These are phyloP conservation scores for Saccharomyces hybrid DNA, from an alignment of 1,139 yeast species.

Conservation along the genomic window DNA sequence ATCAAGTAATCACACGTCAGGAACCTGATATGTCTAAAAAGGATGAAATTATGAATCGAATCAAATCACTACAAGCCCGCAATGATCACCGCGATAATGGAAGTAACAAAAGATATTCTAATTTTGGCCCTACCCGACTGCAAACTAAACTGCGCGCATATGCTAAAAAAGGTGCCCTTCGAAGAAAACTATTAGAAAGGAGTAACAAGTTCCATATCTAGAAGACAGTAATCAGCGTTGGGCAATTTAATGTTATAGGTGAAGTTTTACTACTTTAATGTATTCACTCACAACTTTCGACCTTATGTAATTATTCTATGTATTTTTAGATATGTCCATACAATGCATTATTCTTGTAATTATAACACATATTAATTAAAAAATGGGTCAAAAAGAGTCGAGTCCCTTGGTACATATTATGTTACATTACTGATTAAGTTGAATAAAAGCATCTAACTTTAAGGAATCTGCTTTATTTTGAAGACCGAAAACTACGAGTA, in stretches of 20 bases:
- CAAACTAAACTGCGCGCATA: constrained; percentile 32
- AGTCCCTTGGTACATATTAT: background rate
- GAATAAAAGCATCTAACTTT: background rate
- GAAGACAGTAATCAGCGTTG: background rate
- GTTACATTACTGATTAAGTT: background rate
- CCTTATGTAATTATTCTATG: background rate
- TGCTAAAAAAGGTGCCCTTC: constrained; percentile 30
- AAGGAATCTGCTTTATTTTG: background rate
- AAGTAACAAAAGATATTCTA: background rate
- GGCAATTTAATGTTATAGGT: background rate
- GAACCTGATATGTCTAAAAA: constrained; percentile 6
- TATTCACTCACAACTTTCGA: background rate
- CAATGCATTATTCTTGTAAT: background rate
- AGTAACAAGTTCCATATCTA: background rate
- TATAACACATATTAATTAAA: background rate
- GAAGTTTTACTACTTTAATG: background rate
- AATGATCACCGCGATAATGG: background rate
- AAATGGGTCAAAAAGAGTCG: background rate
- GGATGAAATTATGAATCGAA: constrained; percentile 8
- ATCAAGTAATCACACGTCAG: constrained; percentile 11
- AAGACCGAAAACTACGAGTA: background rate
- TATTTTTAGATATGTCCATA: background rate
- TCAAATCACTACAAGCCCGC: background rate
- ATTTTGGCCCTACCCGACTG: constrained; percentile 23
- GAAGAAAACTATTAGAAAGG: background rate